Base-by-base conservation (phyloP, 2,329 filamentous ascomycete species). In the Chlorencoelia australis region DNA sequence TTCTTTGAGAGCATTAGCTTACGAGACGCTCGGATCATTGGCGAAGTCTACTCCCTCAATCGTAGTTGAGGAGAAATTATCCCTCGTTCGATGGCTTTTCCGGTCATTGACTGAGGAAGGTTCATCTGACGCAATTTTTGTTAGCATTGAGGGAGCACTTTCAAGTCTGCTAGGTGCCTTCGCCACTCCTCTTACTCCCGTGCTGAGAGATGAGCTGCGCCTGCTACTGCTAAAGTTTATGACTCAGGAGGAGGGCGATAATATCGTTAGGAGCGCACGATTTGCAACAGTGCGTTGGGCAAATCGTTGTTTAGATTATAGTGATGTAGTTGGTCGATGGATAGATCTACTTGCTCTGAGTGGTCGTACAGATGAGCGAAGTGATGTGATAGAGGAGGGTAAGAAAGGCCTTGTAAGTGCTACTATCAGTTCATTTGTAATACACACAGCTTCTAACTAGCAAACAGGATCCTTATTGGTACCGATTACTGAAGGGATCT, bases 331-430 rank as follows among this genome's bases (percentile, higher is more conserved):
- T 24, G 91, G 77, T 17, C 75, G 91, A 32, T 95, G 86, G 84
- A 82, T 95, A 30, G 77, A 95, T 56, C 73, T 96, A 11, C 68
- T 95, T 33, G 89, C 88, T 6, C 65, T 91, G 7, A 76, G 74
- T 11, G 78, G 78, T 9, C 69, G 69, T 3, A 59, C 64, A 3
- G 71, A 75, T 33, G 82, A 88, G 54, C 74, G 82, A 30, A 81
- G 79, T 42, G 89, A 96, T 54, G 78, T 96, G 3, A 62, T 84
- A 1, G 91, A 98, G 55, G 89, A 96, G 61, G 91, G 87, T 2
- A 79, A 76, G 43, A 88, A 86, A 57, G 91, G 91, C 1, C 68
- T 95, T 4, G 86, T 94, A 50, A 73, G 74, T 9, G 72, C 69
- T 68, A 69, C 64, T 0, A 64, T 67, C 41, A 61, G 60, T 6